phyloP scores from a whole-genome alignment of 192 early-diverging fungal genomes.

The Backusella luteola region DNA sequence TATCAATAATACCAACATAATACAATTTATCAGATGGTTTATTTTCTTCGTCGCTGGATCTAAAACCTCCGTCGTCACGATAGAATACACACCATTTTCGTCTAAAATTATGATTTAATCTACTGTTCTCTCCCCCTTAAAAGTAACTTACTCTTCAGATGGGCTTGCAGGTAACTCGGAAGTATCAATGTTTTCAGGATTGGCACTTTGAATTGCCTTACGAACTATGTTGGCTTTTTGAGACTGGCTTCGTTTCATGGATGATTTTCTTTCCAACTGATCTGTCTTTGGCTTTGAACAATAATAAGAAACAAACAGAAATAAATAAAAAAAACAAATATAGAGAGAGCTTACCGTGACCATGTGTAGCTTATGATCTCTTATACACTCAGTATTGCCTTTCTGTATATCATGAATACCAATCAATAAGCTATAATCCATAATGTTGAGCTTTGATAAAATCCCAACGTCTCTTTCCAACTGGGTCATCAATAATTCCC shows the following conservation, averaged over 20 bases:
- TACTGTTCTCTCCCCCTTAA: background rate
- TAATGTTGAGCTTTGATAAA: slow-evolving; percentile 31
- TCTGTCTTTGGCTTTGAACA: slow-evolving; percentile 3
- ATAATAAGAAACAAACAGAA: background rate
- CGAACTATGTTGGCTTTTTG: slow-evolving; percentile 53
- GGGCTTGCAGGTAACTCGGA: slow-evolving; percentile 57
- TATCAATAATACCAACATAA: slow-evolving; percentile 97
- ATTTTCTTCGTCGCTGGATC: slow-evolving; percentile 18
- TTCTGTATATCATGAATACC: slow-evolving; percentile 88
- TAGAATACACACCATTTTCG: slow-evolving; percentile 18
- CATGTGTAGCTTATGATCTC: slow-evolving; percentile 36
- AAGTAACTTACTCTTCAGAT: slow-evolving; percentile 33
- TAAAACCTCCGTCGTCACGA: slow-evolving; percentile 16
- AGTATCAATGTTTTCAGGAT: slow-evolving; percentile 60
- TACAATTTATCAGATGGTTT: slow-evolving; percentile 45
- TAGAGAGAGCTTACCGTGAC: slow-evolving; percentile 24
- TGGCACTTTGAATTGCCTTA: slow-evolving; percentile 52
- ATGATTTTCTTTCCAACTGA: slow-evolving; percentile 34
- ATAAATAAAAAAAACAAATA: background rate
- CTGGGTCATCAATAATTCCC: slow-evolving; percentile 80
- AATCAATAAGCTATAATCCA: slow-evolving; percentile 98
- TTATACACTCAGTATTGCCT: slow-evolving; percentile 88
- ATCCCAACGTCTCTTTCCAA: slow-evolving; percentile 85
- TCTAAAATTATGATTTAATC: background rate
- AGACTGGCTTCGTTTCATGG: slow-evolving; percentile 42